Percentiles rank a stretch among this genome's conserved stretches.
Conservation (phyloP, 345 rosid species). For the Pistacia vera region DNA sequence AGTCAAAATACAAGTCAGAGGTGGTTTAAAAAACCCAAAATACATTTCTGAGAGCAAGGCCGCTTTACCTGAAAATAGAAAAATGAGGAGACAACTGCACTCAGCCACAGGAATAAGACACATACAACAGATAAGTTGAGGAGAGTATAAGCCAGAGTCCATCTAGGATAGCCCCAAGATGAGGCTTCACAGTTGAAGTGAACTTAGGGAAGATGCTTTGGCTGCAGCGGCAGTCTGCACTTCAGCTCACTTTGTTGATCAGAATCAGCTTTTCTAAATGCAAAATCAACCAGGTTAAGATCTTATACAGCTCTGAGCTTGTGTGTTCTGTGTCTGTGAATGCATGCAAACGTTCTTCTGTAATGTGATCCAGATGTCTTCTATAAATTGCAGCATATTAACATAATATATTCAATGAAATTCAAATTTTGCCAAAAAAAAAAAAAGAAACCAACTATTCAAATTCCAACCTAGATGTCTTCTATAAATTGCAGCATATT, state of each 20-base stretch:
- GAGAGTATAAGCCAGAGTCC: slow-evolving; percentile 77
- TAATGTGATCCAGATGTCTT: too few species aligned
- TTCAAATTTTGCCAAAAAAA: background rate
- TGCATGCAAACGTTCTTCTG: background rate
- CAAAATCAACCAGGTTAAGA: slow-evolving; percentile 27
- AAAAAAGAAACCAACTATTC: too few species aligned
- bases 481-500: background rate
- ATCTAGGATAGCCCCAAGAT: slow-evolving; percentile 72
- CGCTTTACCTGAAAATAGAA: slow-evolving; percentile 87
- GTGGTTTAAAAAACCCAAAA: slow-evolving; percentile 9
- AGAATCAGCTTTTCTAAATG: slow-evolving; percentile 44
- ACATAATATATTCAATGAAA: too few species aligned
- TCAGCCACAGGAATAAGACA: slow-evolving; percentile 92
- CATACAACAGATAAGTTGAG: slow-evolving; percentile 73
- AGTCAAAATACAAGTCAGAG: background rate
- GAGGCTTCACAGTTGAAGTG: slow-evolving; percentile 53
- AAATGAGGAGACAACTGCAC: slow-evolving; percentile 94
- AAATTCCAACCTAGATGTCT: background rate
- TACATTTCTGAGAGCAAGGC: background rate
- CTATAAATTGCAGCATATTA: too few species aligned
- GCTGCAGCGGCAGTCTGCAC: slow-evolving; percentile 37
- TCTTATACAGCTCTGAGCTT: background rate
- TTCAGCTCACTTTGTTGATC: slow-evolving; percentile 43
- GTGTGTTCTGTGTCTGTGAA: background rate
- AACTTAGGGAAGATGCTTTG: slow-evolving; percentile 43